Evolutionary conservation across 306 rosid genomes (phyloP).

Genomic region (Oxytropis ochrocephala): DNA sequence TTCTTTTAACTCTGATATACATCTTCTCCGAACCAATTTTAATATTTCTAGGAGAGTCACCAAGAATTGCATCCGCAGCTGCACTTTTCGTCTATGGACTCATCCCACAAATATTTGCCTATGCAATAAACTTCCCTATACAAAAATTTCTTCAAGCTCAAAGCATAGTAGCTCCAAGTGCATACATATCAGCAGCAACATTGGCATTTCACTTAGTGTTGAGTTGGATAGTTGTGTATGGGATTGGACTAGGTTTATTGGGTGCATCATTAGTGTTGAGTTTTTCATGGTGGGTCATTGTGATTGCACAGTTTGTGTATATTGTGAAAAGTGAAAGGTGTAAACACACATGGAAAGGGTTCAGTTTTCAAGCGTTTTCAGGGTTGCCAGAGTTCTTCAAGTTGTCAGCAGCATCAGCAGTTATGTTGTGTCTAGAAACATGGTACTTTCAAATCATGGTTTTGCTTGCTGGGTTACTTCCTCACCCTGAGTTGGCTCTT

Average conservation of each 20-base stretch:
- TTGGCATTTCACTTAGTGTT: constrained; percentile 38
- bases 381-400: constrained; percentile 56
- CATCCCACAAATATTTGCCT: constrained; percentile 78
- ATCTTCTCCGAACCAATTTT: constrained; percentile 45
- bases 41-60: constrained; percentile 49
- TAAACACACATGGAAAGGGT: constrained; percentile 55
- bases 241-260: constrained; percentile 50
- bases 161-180: constrained; percentile 80
- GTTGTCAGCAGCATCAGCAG: constrained; percentile 65
- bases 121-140: constrained; percentile 66
- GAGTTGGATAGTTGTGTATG: constrained; percentile 50
- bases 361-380: constrained; percentile 36
- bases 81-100: constrained; percentile 63
- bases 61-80: constrained; percentile 47
- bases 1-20: constrained; percentile 31
- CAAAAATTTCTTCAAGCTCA: constrained; percentile 78
- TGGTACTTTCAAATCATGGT: constrained; percentile 82
- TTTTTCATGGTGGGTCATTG: constrained; percentile 79
- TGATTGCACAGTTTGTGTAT: constrained; percentile 57
- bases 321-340: constrained; percentile 58
- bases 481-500: constrained; percentile 64
- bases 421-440: constrained; percentile 71
- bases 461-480: constrained; percentile 64
- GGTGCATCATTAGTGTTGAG: constrained; percentile 67
- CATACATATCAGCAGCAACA: constrained; percentile 59